Conservation (phyloP, 805 yeast genomes). For the Candida multigemmis region DNA sequence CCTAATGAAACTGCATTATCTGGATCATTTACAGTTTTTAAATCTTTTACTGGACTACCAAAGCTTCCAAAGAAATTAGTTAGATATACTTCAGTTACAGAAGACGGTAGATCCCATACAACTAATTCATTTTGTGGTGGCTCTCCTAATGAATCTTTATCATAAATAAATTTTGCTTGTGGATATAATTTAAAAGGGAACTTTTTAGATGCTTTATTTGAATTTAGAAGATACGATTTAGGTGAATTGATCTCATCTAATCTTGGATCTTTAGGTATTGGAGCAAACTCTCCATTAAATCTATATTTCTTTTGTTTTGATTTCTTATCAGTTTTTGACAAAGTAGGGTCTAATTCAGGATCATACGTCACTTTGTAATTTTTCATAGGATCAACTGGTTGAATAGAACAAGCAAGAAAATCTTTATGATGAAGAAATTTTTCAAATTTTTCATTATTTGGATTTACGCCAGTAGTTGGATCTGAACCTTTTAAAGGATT, state of each 20-base stretch:
- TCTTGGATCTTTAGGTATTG: slow-evolving; percentile 34
- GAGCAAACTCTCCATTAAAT: slow-evolving; percentile 15
- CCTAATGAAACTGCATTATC: slow-evolving; percentile 74
- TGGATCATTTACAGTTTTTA: slow-evolving; percentile 59
- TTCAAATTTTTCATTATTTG: slow-evolving; percentile 17
- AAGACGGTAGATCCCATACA: slow-evolving; percentile 54
- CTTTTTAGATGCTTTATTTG: slow-evolving; percentile 29
- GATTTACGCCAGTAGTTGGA: slow-evolving; percentile 21
- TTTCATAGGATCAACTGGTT: slow-evolving; percentile 11
- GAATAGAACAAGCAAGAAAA: slow-evolving; percentile 4
- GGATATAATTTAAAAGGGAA: slow-evolving; percentile 35
- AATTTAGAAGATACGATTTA: slow-evolving; percentile 23
- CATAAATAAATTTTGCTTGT: slow-evolving; percentile 41
- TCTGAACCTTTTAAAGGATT: slow-evolving; percentile 36
- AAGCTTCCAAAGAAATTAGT: slow-evolving; percentile 47
- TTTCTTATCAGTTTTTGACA: slow-evolving; percentile 23
- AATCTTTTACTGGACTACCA: slow-evolving; percentile 52
- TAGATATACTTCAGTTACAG: slow-evolving; percentile 37
- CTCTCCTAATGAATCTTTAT: slow-evolving; percentile 65
- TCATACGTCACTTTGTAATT: slow-evolving; percentile 42
- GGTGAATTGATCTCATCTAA: slow-evolving; percentile 6
- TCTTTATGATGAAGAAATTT: slow-evolving; percentile 22
- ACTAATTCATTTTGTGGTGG: slow-evolving; percentile 65
- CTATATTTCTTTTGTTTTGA: slow-evolving; percentile 30
- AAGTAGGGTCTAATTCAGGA: slow-evolving; percentile 28